Base-by-base conservation (phyloP, 2,329 filamentous ascomycete species). In the Monosporascus sp. region DNA sequence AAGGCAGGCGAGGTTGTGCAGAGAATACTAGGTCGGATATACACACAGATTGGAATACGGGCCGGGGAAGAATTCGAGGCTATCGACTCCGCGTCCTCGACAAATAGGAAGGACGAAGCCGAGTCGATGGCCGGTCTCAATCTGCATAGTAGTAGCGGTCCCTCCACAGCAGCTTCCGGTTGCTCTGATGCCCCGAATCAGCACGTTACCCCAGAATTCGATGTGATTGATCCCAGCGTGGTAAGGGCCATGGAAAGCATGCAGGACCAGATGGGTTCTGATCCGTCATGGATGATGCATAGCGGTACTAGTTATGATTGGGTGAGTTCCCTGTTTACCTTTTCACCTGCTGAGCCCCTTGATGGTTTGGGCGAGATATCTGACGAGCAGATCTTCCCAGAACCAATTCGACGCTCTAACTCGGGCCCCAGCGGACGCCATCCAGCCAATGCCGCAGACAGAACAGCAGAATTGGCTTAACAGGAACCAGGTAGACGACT, bases 1-100 rank as follows among this genome's bases (percentile, higher is more conserved):
- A 79, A 77, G 64, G 76, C 77, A 25, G 71, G 70, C 11, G 70
- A 72, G 37, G 72, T 77, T 6, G 61, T 81, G 50, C 67, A 69
- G 6, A 72, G 69, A 4, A 77, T 81, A 70, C 63, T 80, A 37
- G 63, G 65, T 3, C 76, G 72, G 57, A 64, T 79, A 6, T 70
- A 65, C 37, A 48, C 56, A 18, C 59, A 64, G 6, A 47, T 63
- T 15, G 60, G 58, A 1, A 52, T 56, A 7, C 47, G 44, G 39
- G 22, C 51, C 31, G 50, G 54, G 4, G 55, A 52, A 37, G 46
- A 52, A 47, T 18, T 46, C 31, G 50, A 37, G 47, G 20, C 41
- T 15, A 22, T 44, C 50, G 14, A 52, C 18, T 38, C 22, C 20
- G 37, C 18, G 48, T 8, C n/a, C 11, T 5, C 31, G 17, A 31